A percentile compares a stretch with the other conserved stretches of the same genome.
phyloP scores from a whole-genome alignment of 305 asterid species.

The Ajuga reptans region DNA sequence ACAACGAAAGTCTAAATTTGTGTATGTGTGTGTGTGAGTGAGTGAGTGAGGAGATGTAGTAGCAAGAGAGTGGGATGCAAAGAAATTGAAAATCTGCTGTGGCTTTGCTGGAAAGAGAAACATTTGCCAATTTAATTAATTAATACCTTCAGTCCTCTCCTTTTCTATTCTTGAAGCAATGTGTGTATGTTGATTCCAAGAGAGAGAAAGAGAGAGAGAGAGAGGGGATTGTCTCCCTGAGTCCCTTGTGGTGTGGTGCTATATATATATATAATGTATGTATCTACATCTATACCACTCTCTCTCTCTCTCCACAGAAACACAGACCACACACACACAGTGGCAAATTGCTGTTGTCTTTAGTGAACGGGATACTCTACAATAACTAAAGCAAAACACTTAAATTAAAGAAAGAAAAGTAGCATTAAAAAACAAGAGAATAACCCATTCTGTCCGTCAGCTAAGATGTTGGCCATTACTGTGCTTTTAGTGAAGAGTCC shows the following conservation, averaged over 20 bases:
- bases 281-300: background rate
- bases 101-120: conserved; percentile 50
- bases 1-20: conserved; percentile 24
- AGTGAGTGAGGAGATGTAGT: background rate
- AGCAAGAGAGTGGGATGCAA: background rate
- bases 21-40: conserved; percentile 1
- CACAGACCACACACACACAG: conserved; percentile 23
- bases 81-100: conserved; percentile 28
- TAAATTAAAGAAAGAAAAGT: background rate
- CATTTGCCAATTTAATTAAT: conserved; percentile 23
- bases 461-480: conserved; percentile 14
- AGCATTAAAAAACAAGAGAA: conserved; percentile 35
- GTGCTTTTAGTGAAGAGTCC: conserved; percentile 30
- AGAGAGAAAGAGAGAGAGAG: background rate
- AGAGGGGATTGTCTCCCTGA: conserved; percentile 23
- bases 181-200: background rate
- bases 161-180: background rate
- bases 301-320: too few relatives aligned
- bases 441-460: conserved; percentile 41
- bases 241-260: conserved; percentile 26
- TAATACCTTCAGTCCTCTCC: background rate
- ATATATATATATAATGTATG: too few relatives aligned
- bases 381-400: background rate
- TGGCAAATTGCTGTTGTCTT: background rate
- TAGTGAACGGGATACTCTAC: background rate